Evolutionary conservation across 2,329 filamentous ascomycete genomes (phyloP).

Genomic region (Aspergillus neoniger): DNA sequence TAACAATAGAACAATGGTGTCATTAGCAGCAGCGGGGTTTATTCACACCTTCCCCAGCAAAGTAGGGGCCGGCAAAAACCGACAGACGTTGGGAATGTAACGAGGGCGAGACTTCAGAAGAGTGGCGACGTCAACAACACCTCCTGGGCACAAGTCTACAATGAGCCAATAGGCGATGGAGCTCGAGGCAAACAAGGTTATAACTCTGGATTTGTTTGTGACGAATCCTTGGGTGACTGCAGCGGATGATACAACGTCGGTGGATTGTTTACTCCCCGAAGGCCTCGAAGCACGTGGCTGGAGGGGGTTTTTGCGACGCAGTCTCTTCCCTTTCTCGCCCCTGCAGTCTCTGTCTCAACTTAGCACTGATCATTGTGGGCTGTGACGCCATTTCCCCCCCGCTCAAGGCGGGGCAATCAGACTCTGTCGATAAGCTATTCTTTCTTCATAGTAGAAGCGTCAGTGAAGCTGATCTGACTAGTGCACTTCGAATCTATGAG

Average conservation of each 20-base stretch:
- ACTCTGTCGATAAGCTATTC: not conserved
- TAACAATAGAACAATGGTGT: not conserved
- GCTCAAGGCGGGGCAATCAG: not conserved
- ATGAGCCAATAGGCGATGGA: not conserved
- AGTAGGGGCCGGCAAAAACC: not conserved
- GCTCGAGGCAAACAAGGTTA: not conserved
- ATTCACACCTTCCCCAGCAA: not conserved
- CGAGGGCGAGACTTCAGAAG: not conserved
- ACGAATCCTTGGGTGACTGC: not conserved
- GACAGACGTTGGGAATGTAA: not conserved
- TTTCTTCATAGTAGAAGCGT: not conserved
- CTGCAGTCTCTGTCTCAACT: no score
- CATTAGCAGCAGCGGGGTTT: not conserved
- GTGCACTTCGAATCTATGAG: not conserved
- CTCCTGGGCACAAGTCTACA: not conserved
- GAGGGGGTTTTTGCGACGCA: not conserved
- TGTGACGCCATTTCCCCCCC: not conserved
- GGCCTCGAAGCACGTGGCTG: not conserved
- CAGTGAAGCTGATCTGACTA: not conserved
- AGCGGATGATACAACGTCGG: no score
- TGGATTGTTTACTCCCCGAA: not conserved
- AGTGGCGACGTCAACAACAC: not conserved
- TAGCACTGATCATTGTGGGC: not conserved
- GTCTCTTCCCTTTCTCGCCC: not conserved
- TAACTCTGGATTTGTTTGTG: not conserved